Conservation (phyloP, 1,284 basidiomycete species). For the Boletus mariae region DNA sequence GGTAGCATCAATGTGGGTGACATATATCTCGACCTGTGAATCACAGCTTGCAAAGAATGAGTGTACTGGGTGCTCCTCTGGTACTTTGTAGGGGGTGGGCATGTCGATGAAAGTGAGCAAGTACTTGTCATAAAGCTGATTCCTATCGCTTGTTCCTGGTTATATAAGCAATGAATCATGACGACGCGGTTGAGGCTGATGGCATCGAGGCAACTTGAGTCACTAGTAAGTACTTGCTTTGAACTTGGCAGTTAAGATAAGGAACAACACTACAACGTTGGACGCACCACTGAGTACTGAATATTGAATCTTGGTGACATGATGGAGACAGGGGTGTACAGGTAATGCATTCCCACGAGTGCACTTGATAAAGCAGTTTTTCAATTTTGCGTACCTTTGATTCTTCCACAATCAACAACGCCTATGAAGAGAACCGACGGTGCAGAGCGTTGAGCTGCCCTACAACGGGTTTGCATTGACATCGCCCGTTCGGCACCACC, state of each 20-base stretch:
- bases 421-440: constrained; percentile 44
- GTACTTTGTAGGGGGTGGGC: constrained; percentile 25
- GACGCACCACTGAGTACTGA: no score
- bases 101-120: constrained; percentile 12
- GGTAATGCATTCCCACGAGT: constrained; percentile 24
- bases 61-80: constrained; percentile 24
- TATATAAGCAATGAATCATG: constrained; percentile 17
- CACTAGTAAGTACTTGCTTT: no score
- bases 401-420: constrained; percentile 53
- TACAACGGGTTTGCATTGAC: constrained; percentile 37
- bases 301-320: no score
- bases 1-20: constrained; percentile 29
- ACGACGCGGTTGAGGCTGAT: no score
- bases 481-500: constrained; percentile 48
- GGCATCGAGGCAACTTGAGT: no score
- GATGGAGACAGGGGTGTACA: constrained; percentile 1
- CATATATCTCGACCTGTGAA: constrained; percentile 25
- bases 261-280: no score
- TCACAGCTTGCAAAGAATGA: constrained; percentile 19
- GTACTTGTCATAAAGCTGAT: neutral
- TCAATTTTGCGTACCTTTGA: constrained; percentile 16
- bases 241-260: no score
- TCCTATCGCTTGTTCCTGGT: neutral
- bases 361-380: constrained; percentile 3
- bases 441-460: constrained; percentile 45